Evolutionary conservation across 2,329 filamentous ascomycete genomes (phyloP).

Genomic region (Niveomyces coronatus): DNA sequence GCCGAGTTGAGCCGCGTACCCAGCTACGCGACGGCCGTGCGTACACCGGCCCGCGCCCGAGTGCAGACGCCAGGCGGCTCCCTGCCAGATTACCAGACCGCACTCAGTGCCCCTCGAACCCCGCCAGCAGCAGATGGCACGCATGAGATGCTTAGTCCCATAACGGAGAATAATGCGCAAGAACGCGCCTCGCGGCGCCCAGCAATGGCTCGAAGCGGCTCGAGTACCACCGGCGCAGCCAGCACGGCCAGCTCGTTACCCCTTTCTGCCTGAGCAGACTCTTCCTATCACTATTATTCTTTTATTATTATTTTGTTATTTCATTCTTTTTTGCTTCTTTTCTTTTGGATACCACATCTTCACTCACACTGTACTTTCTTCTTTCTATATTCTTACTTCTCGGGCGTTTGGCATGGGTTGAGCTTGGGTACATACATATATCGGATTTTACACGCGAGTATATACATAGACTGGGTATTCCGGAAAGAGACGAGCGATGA

Average conservation of each 20-base stretch:
- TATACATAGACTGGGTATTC: no score
- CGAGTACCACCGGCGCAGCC: conserved; percentile 2
- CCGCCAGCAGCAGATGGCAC: conserved; percentile 28
- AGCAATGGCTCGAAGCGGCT: conserved; percentile 4
- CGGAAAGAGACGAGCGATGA: no score
- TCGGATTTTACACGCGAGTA: no score
- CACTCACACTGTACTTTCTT: no score
- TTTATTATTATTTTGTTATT: no score
- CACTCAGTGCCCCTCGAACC: conserved; percentile 41
- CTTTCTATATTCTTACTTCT: no score
- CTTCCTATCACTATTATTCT: not conserved
- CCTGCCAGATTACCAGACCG: conserved; percentile 59
- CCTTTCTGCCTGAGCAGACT: not conserved
- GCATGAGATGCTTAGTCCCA: conserved; percentile 20
- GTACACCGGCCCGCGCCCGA: conserved; percentile 47
- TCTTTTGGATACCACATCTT: no score
- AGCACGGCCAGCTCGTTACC: not conserved
- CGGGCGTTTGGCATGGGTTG: no score
- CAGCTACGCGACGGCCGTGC: conserved; percentile 66
- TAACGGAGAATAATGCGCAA: conserved; percentile 19
- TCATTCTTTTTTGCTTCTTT: no score
- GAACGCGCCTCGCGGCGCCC: not conserved
- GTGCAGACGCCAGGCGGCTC: conserved; percentile 36
- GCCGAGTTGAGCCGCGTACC: conserved; percentile 62
- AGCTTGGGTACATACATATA: no score